Percentiles rank a stretch among this genome's conserved stretches.
Evolutionary conservation across 352 stramenopile genomes (phyloP).

Genomic region (Pythium pyrilobum): DNA sequence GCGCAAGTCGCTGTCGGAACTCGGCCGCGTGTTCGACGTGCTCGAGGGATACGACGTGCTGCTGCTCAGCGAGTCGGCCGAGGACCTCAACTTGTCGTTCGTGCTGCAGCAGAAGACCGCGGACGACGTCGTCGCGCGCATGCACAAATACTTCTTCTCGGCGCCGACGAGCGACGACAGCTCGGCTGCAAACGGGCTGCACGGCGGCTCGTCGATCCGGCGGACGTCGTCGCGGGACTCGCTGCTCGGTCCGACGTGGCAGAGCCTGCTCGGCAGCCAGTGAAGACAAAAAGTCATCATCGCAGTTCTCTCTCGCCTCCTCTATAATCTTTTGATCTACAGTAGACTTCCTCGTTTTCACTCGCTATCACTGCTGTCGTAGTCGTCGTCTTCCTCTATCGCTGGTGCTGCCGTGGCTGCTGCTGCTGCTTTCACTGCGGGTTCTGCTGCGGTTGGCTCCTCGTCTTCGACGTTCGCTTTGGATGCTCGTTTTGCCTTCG

Average conservation of each 20-base stretch:
- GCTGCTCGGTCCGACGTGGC: conserved; percentile 67
- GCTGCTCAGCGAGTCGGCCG: conserved; percentile 79
- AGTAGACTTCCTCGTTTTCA: neutral
- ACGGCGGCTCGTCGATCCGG: conserved; percentile 28
- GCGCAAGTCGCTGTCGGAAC: conserved; percentile 73
- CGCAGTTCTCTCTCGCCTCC: neutral
- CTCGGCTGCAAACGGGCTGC: neutral
- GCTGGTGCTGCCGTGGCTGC: conserved; percentile 7
- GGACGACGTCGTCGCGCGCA: conserved; percentile 69
- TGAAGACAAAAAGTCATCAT: neutral
- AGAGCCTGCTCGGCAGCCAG: conserved; percentile 31
- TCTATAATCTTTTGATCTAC: neutral
- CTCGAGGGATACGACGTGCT: conserved; percentile 82
- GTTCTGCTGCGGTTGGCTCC: neutral
- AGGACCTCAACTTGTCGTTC: conserved; percentile 89
- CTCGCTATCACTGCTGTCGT: conserved; percentile 74
- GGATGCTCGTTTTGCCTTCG: neutral
- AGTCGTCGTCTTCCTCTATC: conserved; percentile 68
- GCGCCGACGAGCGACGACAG: neutral
- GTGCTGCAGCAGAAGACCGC: conserved; percentile 78
- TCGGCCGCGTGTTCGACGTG: conserved; percentile 82
- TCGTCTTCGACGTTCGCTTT: neutral
- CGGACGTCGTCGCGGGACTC: conserved; percentile 62
- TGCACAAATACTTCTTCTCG: conserved; percentile 78
- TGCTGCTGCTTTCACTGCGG: neutral